Percentiles rank a stretch among this genome's conserved stretches.
phyloP scores from a whole-genome alignment of 352 stramenopile genomes.

The Saprolegnia parasitica region DNA sequence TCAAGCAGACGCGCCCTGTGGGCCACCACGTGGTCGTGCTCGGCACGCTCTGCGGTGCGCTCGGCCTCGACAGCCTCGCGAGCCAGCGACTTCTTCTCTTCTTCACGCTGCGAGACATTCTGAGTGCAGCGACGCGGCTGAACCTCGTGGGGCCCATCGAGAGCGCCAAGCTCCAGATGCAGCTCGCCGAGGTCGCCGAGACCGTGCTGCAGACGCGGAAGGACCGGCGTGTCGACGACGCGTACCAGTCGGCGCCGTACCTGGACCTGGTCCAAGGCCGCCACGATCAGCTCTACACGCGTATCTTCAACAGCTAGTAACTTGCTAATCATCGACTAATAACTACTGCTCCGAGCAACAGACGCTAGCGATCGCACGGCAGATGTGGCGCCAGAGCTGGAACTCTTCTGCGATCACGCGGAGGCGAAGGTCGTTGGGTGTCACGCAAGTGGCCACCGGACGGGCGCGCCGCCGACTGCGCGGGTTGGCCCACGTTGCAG shows the following conservation, averaged over 20 bases:
- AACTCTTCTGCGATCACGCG: slow-evolving; percentile 10
- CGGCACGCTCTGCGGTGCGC: slow-evolving; percentile 52
- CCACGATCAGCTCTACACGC: slow-evolving; percentile 85
- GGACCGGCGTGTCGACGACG: slow-evolving; percentile 52
- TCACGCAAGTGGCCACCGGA: background rate
- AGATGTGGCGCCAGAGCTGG: slow-evolving; percentile 17
- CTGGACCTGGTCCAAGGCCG: slow-evolving; percentile 78
- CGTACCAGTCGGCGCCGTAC: slow-evolving; percentile 72
- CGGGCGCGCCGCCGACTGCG: slow-evolving; percentile 3
- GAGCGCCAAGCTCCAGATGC: slow-evolving; percentile 61
- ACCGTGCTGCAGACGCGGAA: slow-evolving; percentile 58
- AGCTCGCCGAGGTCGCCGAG: slow-evolving; percentile 46
- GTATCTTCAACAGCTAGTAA: slow-evolving; percentile 76
- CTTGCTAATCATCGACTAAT: background rate
- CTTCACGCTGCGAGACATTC: slow-evolving; percentile 58
- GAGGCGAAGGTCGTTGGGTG: background rate
- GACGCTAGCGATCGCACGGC: background rate
- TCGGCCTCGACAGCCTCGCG: slow-evolving; percentile 40
- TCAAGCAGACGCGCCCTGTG: slow-evolving; percentile 35
- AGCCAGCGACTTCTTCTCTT: slow-evolving; percentile 80
- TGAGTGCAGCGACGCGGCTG: slow-evolving; percentile 72
- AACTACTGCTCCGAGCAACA: background rate
- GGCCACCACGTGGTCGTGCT: slow-evolving; percentile 71
- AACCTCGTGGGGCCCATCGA: slow-evolving; percentile 75
- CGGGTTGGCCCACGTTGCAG: background rate